phyloP scores from a whole-genome alignment of 345 rosid species.

The Linum tenue region DNA sequence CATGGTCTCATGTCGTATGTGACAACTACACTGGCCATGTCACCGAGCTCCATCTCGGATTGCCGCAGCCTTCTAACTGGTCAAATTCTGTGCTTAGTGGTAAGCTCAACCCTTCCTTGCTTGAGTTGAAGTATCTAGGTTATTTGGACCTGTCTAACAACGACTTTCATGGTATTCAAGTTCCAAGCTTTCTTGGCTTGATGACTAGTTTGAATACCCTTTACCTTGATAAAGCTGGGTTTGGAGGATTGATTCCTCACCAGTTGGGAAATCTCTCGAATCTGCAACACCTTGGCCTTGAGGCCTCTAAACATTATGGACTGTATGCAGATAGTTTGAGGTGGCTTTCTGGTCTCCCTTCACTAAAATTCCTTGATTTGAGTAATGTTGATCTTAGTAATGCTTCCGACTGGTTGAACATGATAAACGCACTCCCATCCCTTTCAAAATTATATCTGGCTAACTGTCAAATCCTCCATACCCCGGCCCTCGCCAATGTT shows the following conservation, averaged over 20 bases:
- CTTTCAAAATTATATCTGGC: slow-evolving; percentile 2
- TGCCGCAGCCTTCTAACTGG: too few relatives aligned
- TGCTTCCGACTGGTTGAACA: slow-evolving; percentile 14
- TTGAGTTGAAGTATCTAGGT: background rate
- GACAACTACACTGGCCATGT: slow-evolving; percentile 2
- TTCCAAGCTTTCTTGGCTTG: background rate
- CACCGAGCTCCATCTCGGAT: background rate
- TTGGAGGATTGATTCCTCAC: slow-evolving; percentile 29
- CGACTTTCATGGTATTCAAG: background rate
- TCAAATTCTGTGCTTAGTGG: background rate
- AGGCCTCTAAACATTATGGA: background rate
- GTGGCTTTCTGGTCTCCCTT: slow-evolving; percentile 24
- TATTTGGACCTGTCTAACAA: background rate
- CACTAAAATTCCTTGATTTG: slow-evolving; percentile 7
- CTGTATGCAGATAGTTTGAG: slow-evolving; percentile 11
- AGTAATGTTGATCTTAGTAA: background rate
- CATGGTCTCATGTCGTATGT: background rate
- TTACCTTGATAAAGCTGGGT: background rate
- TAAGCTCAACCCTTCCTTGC: background rate
- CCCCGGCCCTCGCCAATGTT: background rate
- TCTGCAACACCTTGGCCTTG: slow-evolving; percentile 31
- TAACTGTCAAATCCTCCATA: background rate
- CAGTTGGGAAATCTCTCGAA: slow-evolving; percentile 32
- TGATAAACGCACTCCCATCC: slow-evolving; percentile 10
- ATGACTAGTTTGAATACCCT: background rate